Percentiles rank a stretch among this genome's conserved stretches.
These are phyloP conservation scores for Akanthomyces dipterigenus DNA, from an alignment of 2,329 filamentous ascomycete genomes.

Conservation along the genomic window DNA sequence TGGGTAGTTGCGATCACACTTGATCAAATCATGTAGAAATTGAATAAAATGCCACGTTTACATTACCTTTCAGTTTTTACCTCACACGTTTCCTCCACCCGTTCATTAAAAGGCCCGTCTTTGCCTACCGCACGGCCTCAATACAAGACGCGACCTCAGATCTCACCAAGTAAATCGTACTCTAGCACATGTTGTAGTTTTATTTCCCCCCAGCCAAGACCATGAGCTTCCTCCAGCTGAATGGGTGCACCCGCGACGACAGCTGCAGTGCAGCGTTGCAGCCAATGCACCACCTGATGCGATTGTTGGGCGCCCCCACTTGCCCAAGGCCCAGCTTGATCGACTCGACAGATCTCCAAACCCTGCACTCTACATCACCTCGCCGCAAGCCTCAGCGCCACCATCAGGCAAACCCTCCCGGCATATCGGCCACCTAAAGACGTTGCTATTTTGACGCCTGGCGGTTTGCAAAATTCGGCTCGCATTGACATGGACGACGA, in stretches of 20 bases:
- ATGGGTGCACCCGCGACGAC: background rate
- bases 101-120: no score
- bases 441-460: background rate
- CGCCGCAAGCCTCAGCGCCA: background rate
- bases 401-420: background rate
- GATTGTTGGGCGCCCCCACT: background rate
- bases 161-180: background rate
- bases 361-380: background rate
- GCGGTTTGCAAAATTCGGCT: background rate
- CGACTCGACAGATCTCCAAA: background rate
- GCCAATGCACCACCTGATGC: background rate
- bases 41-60: no score
- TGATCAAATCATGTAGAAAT: no score
- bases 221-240: background rate
- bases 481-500: slow-evolving; percentile 10
- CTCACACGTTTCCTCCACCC: no score
- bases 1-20: no score
- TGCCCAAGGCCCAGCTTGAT: background rate
- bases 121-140: background rate
- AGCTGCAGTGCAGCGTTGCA: background rate
- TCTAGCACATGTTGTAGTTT: background rate
- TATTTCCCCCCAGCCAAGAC: background rate
- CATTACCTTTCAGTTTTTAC: no score
- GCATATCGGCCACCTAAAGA: background rate
- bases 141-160: background rate